These are phyloP conservation scores for Berkeleyomyces basicola DNA, from an alignment of 2,329 filamentous ascomycete species.

Conservation along the genomic window DNA sequence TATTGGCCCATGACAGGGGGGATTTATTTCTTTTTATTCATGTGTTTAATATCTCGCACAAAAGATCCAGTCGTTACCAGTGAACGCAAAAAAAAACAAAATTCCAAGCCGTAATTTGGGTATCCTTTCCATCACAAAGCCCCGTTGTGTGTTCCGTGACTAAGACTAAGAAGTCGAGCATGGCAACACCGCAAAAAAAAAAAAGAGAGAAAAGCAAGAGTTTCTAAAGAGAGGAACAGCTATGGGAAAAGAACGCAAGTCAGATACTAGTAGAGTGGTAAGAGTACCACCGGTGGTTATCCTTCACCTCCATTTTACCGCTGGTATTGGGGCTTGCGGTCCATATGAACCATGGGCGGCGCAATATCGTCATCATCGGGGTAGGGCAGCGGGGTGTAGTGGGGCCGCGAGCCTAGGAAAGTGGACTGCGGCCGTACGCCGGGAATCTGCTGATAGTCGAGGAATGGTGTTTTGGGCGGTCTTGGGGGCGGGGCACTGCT, in stretches of 20 bases:
- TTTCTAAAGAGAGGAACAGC: too few species aligned
- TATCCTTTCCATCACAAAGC: not conserved
- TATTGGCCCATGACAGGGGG: not conserved
- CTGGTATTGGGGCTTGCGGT: slow-evolving; percentile 61
- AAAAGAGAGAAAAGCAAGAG: not conserved
- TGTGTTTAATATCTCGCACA: not conserved
- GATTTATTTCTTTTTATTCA: not conserved
- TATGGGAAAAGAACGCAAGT: too few species aligned
- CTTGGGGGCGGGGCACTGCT: slow-evolving; percentile 46
- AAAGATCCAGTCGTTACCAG: not conserved
- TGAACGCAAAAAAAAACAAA: not conserved
- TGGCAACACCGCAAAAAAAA: not conserved
- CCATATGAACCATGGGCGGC: slow-evolving; percentile 72
- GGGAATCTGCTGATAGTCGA: slow-evolving; percentile 25
- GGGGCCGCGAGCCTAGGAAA: not conserved
- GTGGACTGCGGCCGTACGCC: slow-evolving; percentile 19
- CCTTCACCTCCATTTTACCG: slow-evolving; percentile 22
- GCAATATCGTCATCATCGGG: slow-evolving; percentile 53
- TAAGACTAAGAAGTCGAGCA: not conserved
- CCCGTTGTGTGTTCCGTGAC: too few species aligned
- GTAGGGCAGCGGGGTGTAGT: slow-evolving; percentile 43
- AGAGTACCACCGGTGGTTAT: not conserved
- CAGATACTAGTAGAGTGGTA: too few species aligned
- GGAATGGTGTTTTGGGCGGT: slow-evolving; percentile 62
- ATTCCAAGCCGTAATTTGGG: not conserved